These are phyloP conservation scores for Dimargaris cristalligena DNA, from an alignment of 192 early-diverging fungal species.

Conservation along the genomic window DNA sequence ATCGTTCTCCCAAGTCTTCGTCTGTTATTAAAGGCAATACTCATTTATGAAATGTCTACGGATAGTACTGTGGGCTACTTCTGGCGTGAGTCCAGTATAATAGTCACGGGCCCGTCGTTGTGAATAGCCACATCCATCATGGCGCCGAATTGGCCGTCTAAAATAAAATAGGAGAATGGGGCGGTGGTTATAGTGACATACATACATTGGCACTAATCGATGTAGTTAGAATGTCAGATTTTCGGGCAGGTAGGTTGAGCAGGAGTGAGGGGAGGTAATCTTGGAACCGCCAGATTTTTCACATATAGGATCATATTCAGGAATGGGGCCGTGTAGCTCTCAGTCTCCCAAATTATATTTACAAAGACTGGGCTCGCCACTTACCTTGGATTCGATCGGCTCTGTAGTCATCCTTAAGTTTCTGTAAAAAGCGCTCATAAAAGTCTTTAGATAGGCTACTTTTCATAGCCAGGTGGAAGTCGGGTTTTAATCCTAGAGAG, in stretches of 20 bases:
- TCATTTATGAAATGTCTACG: no score
- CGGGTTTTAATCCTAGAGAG: constrained; percentile 54
- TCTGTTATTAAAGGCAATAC: no score
- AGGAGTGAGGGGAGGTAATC: no score
- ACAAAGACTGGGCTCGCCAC: not conserved
- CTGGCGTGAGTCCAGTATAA: constrained; percentile 35
- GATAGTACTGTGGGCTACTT: not conserved
- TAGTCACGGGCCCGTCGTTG: constrained; percentile 65
- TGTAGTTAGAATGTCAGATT: not conserved
- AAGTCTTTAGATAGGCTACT: constrained; percentile 40
- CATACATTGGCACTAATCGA: no score
- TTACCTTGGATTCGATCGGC: constrained; percentile 54
- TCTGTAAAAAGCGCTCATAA: constrained; percentile 58
- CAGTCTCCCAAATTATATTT: not conserved
- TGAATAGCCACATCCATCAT: constrained; percentile 88
- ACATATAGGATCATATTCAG: not conserved
- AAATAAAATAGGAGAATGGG: not conserved
- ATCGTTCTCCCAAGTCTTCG: no score
- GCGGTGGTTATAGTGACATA: no score
- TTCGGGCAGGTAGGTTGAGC: not conserved
- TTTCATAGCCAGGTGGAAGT: constrained; percentile 85
- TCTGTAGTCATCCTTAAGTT: constrained; percentile 43
- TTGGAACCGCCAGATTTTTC: not conserved
- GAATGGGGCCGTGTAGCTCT: not conserved
- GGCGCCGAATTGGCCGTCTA: constrained; percentile 70